phyloP scores from a whole-genome alignment of 345 rosid genomes.

The Theobroma cacao region DNA sequence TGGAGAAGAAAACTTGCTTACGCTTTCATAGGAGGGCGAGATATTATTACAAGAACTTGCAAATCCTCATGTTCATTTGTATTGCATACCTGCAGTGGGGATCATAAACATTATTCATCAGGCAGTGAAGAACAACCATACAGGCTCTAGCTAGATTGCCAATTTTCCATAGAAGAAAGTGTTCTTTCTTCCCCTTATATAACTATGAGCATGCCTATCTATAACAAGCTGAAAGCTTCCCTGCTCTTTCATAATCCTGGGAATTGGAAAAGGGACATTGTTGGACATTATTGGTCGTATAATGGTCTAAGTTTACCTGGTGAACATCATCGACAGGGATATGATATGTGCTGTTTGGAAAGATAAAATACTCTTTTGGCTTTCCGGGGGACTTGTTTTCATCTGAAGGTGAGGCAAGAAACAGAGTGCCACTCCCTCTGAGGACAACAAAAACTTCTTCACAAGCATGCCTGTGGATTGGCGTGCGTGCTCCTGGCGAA shows the following conservation, averaged over 20 bases:
- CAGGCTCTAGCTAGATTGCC: background rate
- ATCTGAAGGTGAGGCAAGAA: conserved; percentile 59
- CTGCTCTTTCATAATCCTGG: no score
- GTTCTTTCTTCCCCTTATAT: no score
- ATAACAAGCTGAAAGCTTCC: no score
- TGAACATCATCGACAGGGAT: conserved; percentile 83
- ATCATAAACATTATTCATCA: background rate
- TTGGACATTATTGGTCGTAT: no score
- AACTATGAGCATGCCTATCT: no score
- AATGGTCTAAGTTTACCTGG: conserved; percentile 74
- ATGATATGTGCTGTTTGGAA: conserved; percentile 72
- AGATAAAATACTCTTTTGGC: conserved; percentile 56
- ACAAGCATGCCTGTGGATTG: conserved; percentile 90
- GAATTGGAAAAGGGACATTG: no score
- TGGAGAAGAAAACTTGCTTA: conserved; percentile 32
- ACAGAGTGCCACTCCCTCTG: conserved; percentile 71
- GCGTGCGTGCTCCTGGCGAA: conserved; percentile 73
- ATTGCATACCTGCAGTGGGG: conserved; percentile 63
- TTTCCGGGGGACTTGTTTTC: conserved; percentile 57
- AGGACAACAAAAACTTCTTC: conserved; percentile 78
- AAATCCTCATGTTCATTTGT: conserved; percentile 68
- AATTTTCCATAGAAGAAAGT: no score
- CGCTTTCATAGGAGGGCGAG: conserved; percentile 84
- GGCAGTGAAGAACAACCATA: background rate
- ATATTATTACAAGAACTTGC: conserved; percentile 64